A percentile compares a stretch with the other conserved stretches of the same genome.
phyloP scores from a whole-genome alignment of 2,329 filamentous ascomycete species.

The Eutypa lata region DNA sequence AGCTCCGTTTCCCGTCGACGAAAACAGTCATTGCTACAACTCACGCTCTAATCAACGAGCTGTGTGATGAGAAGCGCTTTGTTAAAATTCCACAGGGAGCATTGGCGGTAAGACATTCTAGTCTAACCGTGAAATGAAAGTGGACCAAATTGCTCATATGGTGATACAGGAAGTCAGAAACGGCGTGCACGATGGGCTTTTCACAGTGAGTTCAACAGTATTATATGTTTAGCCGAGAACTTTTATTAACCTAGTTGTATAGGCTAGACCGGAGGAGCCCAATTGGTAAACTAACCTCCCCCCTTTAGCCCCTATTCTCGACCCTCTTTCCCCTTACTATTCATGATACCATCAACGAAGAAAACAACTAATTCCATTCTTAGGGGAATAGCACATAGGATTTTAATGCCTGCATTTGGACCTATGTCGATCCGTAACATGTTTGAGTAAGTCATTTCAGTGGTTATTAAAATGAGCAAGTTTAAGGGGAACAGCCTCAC shows the following conservation, averaged over 20 bases:
- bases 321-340: too few relatives aligned
- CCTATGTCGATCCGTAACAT: constrained; percentile 65
- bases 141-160: constrained; percentile 1
- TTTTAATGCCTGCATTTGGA: constrained; percentile 62
- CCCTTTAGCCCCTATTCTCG: too few relatives aligned
- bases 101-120: constrained; percentile 34
- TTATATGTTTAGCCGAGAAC: constrained; percentile 16
- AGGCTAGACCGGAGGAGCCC: constrained; percentile 45
- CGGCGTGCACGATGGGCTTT: constrained; percentile 62
- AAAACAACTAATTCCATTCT: too few relatives aligned
- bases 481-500: too few relatives aligned
- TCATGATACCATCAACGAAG: too few relatives aligned
- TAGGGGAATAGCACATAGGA: constrained; percentile 39
- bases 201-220: constrained; percentile 47
- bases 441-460: constrained; percentile 54
- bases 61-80: constrained; percentile 66
- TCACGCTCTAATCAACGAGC: constrained; percentile 57
- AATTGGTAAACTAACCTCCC: constrained; percentile 43
- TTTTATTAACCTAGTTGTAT: neutral
- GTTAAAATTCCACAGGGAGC: constrained; percentile 51
- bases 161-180: constrained; percentile 49
- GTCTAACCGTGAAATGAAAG: neutral
- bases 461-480: too few relatives aligned
- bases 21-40: constrained; percentile 50
- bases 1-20: constrained; percentile 47